Evolutionary conservation across 2,329 filamentous ascomycete genomes (phyloP).

Genomic region (Apiospora rasikravindrae): DNA sequence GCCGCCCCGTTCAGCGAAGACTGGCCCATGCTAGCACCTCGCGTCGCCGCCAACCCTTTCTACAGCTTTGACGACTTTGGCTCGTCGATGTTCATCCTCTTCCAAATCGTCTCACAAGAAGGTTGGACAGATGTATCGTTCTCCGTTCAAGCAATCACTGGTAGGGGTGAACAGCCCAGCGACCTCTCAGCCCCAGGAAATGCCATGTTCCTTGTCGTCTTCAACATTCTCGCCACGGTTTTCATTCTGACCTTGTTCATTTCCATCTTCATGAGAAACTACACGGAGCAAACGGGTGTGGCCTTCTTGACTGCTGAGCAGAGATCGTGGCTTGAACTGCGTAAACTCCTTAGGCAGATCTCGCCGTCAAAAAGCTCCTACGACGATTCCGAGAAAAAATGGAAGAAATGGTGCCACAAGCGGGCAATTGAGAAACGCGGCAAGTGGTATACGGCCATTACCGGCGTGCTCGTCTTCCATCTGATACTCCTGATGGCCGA

Average conservation of each 20-base stretch:
- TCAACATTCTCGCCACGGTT: conserved; percentile 94
- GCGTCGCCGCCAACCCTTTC: conserved; percentile 79
- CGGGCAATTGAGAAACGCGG: conserved; percentile 93
- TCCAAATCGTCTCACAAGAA: conserved; percentile 98
- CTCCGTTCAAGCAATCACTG: conserved; percentile 80
- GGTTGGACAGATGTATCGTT: conserved; percentile 97
- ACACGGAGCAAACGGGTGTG: conserved; percentile 97
- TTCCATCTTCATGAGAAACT: conserved; percentile 99
- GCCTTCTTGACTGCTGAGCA: conserved; percentile 96
- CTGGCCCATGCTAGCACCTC: conserved; percentile 84
- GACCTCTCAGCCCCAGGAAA: conserved; percentile 78
- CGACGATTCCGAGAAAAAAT: conserved; percentile 74
- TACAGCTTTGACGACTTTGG: conserved; percentile 96
- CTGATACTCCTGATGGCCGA: conserved; percentile 83
- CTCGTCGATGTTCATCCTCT: conserved; percentile 92
- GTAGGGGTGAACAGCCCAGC: conserved; percentile 73
- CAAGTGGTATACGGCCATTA: conserved; percentile 86
- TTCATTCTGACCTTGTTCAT: conserved; percentile 98
- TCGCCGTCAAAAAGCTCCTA: conserved; percentile 93
- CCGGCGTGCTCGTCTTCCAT: conserved; percentile 79
- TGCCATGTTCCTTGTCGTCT: conserved; percentile 91
- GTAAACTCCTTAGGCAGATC: conserved; percentile 90
- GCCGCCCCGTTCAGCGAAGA: conserved; percentile 72
- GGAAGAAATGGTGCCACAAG: conserved; percentile 95
- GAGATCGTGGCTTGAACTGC: conserved; percentile 92